phyloP scores from a whole-genome alignment of 2,329 filamentous ascomycete genomes.

The Ceratocystis albifundus region DNA sequence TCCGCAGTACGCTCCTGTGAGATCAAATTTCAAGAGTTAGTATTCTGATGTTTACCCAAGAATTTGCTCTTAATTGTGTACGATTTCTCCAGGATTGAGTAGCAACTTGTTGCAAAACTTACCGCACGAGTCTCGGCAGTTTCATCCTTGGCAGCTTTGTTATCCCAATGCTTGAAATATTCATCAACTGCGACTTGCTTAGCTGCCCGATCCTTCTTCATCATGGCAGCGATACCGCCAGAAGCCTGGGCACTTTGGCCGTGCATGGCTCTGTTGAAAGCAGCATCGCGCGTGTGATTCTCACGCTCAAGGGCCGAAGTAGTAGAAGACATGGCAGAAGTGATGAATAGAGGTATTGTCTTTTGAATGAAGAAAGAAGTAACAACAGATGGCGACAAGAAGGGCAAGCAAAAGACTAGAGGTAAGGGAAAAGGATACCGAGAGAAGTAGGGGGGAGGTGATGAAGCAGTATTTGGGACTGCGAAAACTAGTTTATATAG shows the following conservation, averaged over 20 bases:
- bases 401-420: conserved; percentile 17
- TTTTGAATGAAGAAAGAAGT: conserved; percentile 20
- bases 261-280: conserved; percentile 83
- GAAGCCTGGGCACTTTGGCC: conserved; percentile 54
- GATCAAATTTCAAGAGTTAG: background rate
- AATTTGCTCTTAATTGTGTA: background rate
- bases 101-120: conserved; percentile 28
- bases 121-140: conserved; percentile 73
- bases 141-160: conserved; percentile 66
- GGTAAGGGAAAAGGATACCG: background rate
- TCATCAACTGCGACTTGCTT: conserved; percentile 76
- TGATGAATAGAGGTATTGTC: conserved; percentile 10
- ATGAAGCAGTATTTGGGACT: background rate
- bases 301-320: conserved; percentile 53
- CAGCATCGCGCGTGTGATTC: conserved; percentile 74
- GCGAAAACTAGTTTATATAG: background rate
- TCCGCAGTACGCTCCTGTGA: conserved; percentile 63
- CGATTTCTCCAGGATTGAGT: background rate
- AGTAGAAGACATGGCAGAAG: conserved; percentile 20
- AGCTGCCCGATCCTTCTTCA: conserved; percentile 69
- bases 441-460: background rate
- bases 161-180: conserved; percentile 96
- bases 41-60: background rate
- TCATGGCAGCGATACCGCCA: conserved; percentile 64
- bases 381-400: conserved; percentile 21